Evolutionary conservation across 306 rosid genomes (phyloP), one percentile per base, ranked within the genome.

Genomic region (Pterocarpus macrocarpus): DNA sequence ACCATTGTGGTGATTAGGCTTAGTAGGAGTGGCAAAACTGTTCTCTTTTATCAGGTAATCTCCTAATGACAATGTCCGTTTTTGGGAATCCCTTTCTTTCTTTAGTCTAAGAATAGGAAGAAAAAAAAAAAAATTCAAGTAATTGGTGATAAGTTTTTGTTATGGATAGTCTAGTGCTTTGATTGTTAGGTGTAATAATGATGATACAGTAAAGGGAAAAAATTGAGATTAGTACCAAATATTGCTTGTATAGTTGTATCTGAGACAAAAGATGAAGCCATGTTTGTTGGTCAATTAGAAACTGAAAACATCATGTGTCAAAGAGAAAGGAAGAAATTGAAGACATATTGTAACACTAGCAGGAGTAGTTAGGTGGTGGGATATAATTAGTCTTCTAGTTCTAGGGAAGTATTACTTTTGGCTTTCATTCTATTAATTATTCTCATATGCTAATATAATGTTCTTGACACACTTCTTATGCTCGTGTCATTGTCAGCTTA

Each of bases 1-100:
- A 92, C 97, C 38, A 72, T 95, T 78, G 90, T 95, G n/a, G 85
- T 95, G 61, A 90, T 88, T 12, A 95, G 98, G 64, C 95, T 92
- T 43, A 84, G 86, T 69, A 97, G 98, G 6, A 82, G 92, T 39
- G 97, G 97, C 57, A 95, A 92, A 84, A 91, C 97, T 22, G 89
- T 87, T 84, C 73, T 95, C 56, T 95, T 90, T 88, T 92, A 90
- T 87, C 97, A 92, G 84, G 97, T 90, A 76, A 88, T 78, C 55
- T 7, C 32, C 32, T 8, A 5, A 22, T 22, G 1, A 22, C 28
- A 22, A 22, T 22, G 28, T 22, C 28, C 0, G 28, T 22, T 22
- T 22, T 22, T 22, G 28, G 28, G 28, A 22, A 22, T 1, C 28
- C 1, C 1, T 22, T 22, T 0, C 28, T 22, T 22, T 22, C 28